These are phyloP conservation scores for Elaeis guineensis DNA, from an alignment of 176 grass and related monocot genomes.

Conservation along the genomic window DNA sequence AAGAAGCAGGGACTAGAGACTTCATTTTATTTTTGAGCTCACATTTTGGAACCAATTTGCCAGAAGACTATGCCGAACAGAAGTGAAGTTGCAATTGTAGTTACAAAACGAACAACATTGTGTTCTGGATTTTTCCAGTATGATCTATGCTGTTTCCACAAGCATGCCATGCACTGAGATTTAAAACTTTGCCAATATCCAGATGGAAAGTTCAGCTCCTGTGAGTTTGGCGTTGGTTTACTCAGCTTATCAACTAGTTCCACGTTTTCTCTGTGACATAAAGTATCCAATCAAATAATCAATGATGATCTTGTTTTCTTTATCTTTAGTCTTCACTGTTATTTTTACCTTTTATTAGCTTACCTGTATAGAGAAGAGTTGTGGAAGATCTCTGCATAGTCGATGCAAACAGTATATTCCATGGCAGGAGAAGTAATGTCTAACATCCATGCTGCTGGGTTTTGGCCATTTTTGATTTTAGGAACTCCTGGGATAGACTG, in stretches of 20 bases:
- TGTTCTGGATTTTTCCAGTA: conserved; percentile 97
- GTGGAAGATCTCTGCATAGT: conserved; percentile 61
- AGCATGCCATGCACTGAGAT: conserved; percentile 59
- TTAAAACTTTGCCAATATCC: conserved; percentile 52
- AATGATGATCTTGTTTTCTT: too few relatives aligned
- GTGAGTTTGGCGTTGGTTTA: conserved; percentile 31
- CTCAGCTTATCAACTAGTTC: conserved; percentile 54
- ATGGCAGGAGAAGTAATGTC: conserved; percentile 62
- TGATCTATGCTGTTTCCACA: conserved; percentile 84
- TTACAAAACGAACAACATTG: conserved; percentile 76
- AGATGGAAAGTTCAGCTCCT: conserved; percentile 54
- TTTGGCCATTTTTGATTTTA: conserved; percentile 63
- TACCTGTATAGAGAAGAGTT: conserved; percentile 72
- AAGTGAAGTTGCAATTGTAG: conserved; percentile 60
- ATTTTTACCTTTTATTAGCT: neutral
- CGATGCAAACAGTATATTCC: conserved; percentile 56
- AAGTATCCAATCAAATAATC: too few relatives aligned
- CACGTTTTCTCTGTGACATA: conserved; percentile 49
- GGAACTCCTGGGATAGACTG: conserved; percentile 82
- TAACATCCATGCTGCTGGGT: conserved; percentile 80
- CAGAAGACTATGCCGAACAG: conserved; percentile 82
- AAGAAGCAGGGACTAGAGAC: neutral
- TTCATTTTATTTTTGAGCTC: conserved; percentile 28
- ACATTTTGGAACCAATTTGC: conserved; percentile 73
- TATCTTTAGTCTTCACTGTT: too few relatives aligned